Base-by-base conservation (phyloP, 495 filamentous ascomycete species). In the Penicillium pancosmium region DNA sequence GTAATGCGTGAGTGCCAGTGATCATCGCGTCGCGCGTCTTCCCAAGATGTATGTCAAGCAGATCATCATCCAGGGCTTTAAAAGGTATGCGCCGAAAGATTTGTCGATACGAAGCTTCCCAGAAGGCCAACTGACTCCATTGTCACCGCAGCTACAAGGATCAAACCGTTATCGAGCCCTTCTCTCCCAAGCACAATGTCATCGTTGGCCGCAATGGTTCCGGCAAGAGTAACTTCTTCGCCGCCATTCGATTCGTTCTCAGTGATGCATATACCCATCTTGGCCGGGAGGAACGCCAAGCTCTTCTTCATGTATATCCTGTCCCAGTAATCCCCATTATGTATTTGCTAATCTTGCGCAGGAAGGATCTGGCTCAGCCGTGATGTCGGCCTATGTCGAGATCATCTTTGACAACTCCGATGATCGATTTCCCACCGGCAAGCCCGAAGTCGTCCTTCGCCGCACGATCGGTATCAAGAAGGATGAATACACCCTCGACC, bases 61-160 rank as follows among this genome's bases (percentile, higher is more conserved):
- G 80, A 97, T 99, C 70, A 99, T 97, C 76, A 98, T 99, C 68
- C 94, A 99, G 69, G 94, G 94, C 83, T 99, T 99, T 80, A 98
- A 98, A 79, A 97, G 93, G 93, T 97, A 74, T 55, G 78, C 63
- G 53, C 54, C 48, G 16, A 13, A 8, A 52, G 54, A 10, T 25
- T 21, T 21, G 25, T 1, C n/a, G 19, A n/a, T 15, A 13, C 5
- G 31, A 23, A 9, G 11, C 31, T 8, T n/a, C 10, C 15, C 10
- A 19, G 2, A 2, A 16, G 11, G 19, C 2, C 21, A 18, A 47
- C 27, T 31, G 41, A 53, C 40, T 7, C 5, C 48, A 53, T 63
- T 50, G n/a, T 23, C 13, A 18, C 35, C 48, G n/a, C n/a, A 98
- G 93, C 82, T 99, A 99, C 84, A 98, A 98, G 78, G 93, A 98